Evolutionary conservation across 2,329 filamentous ascomycete genomes (phyloP), one percentile per base, ranked within the genome.

Genomic region (Ilyonectria destructans): DNA sequence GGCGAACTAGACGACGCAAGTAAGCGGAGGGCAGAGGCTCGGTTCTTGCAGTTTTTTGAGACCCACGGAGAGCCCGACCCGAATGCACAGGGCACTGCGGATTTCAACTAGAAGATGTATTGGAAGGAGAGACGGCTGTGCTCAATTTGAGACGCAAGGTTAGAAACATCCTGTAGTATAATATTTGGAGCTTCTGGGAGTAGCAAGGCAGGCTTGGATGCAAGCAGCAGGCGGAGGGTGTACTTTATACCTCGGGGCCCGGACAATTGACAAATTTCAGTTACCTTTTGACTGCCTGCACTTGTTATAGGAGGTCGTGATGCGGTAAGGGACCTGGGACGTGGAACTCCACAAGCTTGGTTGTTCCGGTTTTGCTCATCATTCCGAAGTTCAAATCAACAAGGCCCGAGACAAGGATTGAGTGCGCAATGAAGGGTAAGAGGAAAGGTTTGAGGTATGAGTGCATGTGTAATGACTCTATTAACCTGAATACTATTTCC

Each of bases 31-130:
- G 88, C 88, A 4, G 87, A 90, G 74, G 80, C 84, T 60, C 78
- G 80, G 58, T 87, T 86, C 75, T 80, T 83, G 62, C 85, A 80
- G 68, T 90, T 86, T 73, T 90, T 87, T 71, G 84, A 90, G 72
- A 82, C 85, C 33, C 84, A 87, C 58, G 75, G 72, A 43, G 86
- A 88, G 54, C 81, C 84, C 2, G 82, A 85, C 55, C 71, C 82
- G 12, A 83, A 82, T 49, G 84, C 84, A 0, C 84, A 85, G 69
- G 88, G 87, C 4, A 83, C 83, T 3, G 87, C 85, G 7, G 79
- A 83, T 54, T 90, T 89, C 75, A 82, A 89, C 78, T 88, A 82
- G 45, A 33, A 46, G 23, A 54, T 46, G 26, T 26, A 26, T 6
- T 26, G 26, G 46, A 48, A 61, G 37, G 46, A 52, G 21, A 43